Evolutionary conservation across 2,329 filamentous ascomycete genomes (phyloP).

Genomic region (Penicillium polonicum): DNA sequence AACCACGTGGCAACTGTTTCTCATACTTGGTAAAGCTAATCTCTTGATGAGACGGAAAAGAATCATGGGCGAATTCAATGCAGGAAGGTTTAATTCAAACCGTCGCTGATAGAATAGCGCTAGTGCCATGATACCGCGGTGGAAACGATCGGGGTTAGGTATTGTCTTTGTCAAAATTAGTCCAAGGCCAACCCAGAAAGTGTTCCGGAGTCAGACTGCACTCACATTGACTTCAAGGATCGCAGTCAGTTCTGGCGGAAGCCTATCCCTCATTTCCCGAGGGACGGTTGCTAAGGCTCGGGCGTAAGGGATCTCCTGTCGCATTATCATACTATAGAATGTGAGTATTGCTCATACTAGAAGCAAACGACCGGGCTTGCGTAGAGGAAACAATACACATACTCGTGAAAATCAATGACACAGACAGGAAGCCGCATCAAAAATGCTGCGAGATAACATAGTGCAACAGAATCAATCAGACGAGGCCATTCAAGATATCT

Average conservation of each 20-base stretch:
- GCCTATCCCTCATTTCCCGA: constrained; percentile 44
- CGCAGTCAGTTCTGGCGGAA: constrained; percentile 43
- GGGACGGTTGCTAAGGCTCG: constrained; percentile 54
- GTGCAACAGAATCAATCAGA: constrained; percentile 69
- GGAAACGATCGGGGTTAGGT: constrained; percentile 58
- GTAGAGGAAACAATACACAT: constrained; percentile 11
- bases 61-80: constrained; percentile 67
- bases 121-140: constrained; percentile 62
- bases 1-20: neutral
- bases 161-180: constrained; percentile 31
- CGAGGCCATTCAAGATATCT: constrained; percentile 54
- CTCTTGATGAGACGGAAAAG: constrained; percentile 68
- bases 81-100: constrained; percentile 69
- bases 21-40: constrained; percentile 70
- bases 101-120: constrained; percentile 64
- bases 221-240: constrained; percentile 43
- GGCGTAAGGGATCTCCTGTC: constrained; percentile 73
- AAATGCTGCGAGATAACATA: constrained; percentile 77
- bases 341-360: neutral
- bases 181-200: neutral
- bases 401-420: constrained; percentile 65
- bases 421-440: constrained; percentile 75
- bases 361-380: neutral
- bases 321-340: constrained; percentile 47
- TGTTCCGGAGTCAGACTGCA: neutral